A percentile compares a stretch with the other conserved stretches of the same genome.
phyloP scores from a whole-genome alignment of 163 green algal species.

The Prototheca wickerhamii region DNA sequence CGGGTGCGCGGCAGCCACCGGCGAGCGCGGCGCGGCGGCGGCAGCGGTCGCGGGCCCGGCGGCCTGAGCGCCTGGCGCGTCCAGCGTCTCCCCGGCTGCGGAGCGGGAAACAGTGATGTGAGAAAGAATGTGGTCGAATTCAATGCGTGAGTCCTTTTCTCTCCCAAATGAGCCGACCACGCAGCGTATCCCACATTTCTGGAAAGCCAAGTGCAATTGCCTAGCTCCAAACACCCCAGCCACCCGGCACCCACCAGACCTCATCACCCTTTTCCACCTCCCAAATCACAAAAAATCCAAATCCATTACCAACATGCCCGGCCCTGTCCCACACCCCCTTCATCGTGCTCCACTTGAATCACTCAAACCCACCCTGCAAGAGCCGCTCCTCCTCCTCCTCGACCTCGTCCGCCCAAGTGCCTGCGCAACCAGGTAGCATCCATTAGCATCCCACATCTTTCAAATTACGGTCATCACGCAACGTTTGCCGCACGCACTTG shows the following conservation, averaged over 20 bases:
- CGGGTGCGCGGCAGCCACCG: neutral
- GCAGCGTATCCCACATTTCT: too few relatives aligned
- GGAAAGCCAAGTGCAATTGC: too few relatives aligned
- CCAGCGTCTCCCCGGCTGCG: neutral
- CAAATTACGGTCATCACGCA: too few relatives aligned
- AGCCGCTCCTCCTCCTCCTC: constrained; percentile 22
- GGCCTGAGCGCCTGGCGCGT: neutral
- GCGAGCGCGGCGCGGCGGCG: neutral
- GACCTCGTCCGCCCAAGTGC: constrained; percentile 26
- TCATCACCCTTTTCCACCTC: constrained; percentile 8
- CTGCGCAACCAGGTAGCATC: too few relatives aligned
- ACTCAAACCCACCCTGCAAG: neutral
- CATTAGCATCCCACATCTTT: too few relatives aligned
- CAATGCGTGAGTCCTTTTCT: too few relatives aligned
- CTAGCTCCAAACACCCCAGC: too few relatives aligned
- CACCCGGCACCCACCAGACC: neutral
- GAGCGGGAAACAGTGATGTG: neutral
- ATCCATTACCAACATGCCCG: too few relatives aligned
- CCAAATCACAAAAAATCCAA: too few relatives aligned
- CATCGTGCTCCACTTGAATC: neutral
- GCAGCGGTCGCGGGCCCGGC: neutral
- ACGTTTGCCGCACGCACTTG: neutral
- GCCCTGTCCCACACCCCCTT: neutral
- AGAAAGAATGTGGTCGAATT: too few relatives aligned
- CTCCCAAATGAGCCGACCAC: too few relatives aligned